Evolutionary conservation across 1,284 basidiomycete species (phyloP).

Genomic region (Microbotryum lychnidis-dioicae): DNA sequence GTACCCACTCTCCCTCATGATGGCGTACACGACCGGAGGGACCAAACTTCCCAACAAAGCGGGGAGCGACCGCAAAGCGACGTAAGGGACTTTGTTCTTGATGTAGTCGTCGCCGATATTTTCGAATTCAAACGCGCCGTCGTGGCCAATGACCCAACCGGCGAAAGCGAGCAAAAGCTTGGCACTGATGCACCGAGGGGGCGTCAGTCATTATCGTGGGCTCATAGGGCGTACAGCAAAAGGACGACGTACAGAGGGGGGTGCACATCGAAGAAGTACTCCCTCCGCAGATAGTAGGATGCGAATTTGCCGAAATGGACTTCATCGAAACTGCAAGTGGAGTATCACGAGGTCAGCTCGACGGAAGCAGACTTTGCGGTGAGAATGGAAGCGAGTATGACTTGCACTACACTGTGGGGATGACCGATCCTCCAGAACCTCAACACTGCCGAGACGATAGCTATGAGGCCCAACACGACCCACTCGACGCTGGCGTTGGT

Average conservation of each 20-base stretch:
- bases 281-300: slow-evolving; percentile 74
- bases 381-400: slow-evolving; percentile 17
- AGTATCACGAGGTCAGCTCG: not conserved
- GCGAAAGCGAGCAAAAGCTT: slow-evolving; percentile 86
- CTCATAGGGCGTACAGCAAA: slow-evolving; percentile 16
- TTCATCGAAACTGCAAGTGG: slow-evolving; percentile 70
- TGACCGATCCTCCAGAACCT: slow-evolving; percentile 90
- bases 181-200: slow-evolving; percentile 43
- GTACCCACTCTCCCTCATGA: slow-evolving; percentile 97
- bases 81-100: slow-evolving; percentile 77
- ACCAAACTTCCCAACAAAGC: slow-evolving; percentile 85
- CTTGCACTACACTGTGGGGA: slow-evolving; percentile 88
- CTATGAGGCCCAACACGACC: slow-evolving; percentile 23
- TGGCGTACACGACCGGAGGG: slow-evolving; percentile 81
- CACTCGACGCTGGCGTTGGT: slow-evolving; percentile 15
- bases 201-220: not conserved
- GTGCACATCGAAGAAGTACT: slow-evolving; percentile 99
- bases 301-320: slow-evolving; percentile 76
- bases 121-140: slow-evolving; percentile 87
- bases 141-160: slow-evolving; percentile 94
- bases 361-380: not conserved
- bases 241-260: slow-evolving; percentile 57
- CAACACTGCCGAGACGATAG: slow-evolving; percentile 45
- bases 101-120: slow-evolving; percentile 92
- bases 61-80: slow-evolving; percentile 84